Conservation (phyloP, 129 eudicot genomes). For the Tagetes erecta region DNA sequence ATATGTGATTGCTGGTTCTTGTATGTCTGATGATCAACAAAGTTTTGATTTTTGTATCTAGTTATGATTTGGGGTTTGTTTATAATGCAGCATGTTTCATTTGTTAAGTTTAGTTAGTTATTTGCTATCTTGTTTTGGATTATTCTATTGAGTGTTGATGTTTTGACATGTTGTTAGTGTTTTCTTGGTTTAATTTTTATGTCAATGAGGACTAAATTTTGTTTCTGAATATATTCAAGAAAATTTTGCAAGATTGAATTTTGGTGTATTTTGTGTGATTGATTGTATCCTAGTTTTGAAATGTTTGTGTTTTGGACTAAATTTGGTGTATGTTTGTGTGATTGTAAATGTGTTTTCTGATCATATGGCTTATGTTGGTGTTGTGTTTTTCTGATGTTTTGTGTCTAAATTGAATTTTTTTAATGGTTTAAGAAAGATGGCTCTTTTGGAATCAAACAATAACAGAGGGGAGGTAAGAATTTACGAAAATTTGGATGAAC, state of each 20-base stretch:
- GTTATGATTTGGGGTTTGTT: conserved; percentile 46
- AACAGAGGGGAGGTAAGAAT: conserved; percentile 67
- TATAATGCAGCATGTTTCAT: conserved; percentile 29
- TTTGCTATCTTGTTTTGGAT: conserved; percentile 27
- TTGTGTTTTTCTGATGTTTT: conserved; percentile 10
- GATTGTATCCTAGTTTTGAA: neutral
- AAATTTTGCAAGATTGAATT: neutral
- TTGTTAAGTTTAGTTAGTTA: conserved; percentile 13
- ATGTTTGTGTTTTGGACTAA: too few relatives aligned
- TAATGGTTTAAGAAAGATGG: conserved; percentile 48
- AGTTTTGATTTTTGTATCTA: conserved; percentile 22
- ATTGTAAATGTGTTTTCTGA: conserved; percentile 6
- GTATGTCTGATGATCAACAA: conserved; percentile 36
- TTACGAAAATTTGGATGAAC: conserved; percentile 71
- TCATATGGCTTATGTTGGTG: conserved; percentile 22
- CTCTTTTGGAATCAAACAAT: conserved; percentile 46
- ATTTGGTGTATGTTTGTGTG: neutral
- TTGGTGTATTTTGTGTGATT: neutral
- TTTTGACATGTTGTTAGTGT: conserved; percentile 21
- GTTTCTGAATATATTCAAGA: conserved; percentile 14
- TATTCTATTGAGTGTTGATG: conserved; percentile 6
- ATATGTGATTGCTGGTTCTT: conserved; percentile 26
- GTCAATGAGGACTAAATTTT: neutral
- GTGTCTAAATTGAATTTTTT: conserved; percentile 5
- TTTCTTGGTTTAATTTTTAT: conserved; percentile 8